phyloP scores from a whole-genome alignment of 2,329 filamentous ascomycete genomes.

The Cytospora leucostoma region DNA sequence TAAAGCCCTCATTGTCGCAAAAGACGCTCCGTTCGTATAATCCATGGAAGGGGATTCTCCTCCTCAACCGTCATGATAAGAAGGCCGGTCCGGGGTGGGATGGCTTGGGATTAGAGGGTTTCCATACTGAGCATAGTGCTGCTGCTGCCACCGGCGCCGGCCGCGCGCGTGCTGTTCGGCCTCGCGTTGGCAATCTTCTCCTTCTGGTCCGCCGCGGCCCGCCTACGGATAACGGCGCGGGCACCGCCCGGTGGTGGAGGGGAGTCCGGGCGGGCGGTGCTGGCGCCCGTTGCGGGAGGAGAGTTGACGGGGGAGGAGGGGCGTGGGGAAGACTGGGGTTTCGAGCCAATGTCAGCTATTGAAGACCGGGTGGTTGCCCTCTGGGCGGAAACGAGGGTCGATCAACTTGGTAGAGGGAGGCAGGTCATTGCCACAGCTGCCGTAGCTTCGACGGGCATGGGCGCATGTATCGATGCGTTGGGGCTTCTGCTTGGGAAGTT shows the following conservation, averaged over 20 bases:
- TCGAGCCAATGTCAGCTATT: slow-evolving; percentile 18
- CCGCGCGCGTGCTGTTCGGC: slow-evolving; percentile 87
- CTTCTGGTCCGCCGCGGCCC: slow-evolving; percentile 94
- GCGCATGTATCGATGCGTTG: slow-evolving; percentile 12
- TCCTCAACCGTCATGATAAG: neutral
- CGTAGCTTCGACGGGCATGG: neutral
- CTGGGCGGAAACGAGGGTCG: too few species aligned
- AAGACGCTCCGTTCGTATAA: neutral
- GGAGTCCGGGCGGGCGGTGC: slow-evolving; percentile 73
- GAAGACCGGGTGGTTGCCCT: too few species aligned
- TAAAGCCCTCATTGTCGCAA: slow-evolving; percentile 32
- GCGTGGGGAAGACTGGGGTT: slow-evolving; percentile 58
- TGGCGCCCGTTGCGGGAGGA: slow-evolving; percentile 63
- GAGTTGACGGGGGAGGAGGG: slow-evolving; percentile 60
- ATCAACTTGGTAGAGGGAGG: neutral
- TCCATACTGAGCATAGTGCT: slow-evolving; percentile 94
- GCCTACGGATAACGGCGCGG: slow-evolving; percentile 91
- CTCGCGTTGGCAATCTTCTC: slow-evolving; percentile 94
- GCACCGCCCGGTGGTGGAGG: slow-evolving; percentile 90
- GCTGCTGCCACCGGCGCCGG: slow-evolving; percentile 92
- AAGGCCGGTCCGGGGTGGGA: neutral
- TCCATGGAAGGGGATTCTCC: neutral
- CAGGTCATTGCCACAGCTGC: neutral
- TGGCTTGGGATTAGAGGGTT: neutral
- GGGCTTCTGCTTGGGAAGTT: neutral